These are phyloP conservation scores for Murraya koenigii DNA, from an alignment of 345 rosid species.

Conservation along the genomic window DNA sequence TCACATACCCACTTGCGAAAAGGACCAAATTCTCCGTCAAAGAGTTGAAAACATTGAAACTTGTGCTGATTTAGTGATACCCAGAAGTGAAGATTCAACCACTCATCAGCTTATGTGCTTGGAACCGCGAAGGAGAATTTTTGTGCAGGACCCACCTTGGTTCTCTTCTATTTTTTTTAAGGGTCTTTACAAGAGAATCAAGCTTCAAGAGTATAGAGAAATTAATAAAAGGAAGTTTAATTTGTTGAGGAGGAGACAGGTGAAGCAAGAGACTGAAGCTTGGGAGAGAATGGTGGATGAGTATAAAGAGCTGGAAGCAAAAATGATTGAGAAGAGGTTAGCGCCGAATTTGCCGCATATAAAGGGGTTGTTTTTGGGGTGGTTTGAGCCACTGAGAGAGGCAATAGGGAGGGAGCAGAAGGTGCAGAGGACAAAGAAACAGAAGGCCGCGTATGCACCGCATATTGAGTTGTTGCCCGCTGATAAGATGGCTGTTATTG, in stretches of 20 bases:
- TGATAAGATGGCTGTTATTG: slow-evolving; percentile 91
- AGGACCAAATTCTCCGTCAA: slow-evolving; percentile 20
- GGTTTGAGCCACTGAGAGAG: slow-evolving; percentile 85
- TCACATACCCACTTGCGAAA: slow-evolving; percentile 23
- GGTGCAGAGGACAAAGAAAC: slow-evolving; percentile 55
- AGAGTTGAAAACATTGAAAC: slow-evolving; percentile 37
- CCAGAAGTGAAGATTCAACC: slow-evolving; percentile 18
- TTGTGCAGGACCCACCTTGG: slow-evolving; percentile 83
- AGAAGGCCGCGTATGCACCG: slow-evolving; percentile 77
- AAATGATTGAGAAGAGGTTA: slow-evolving; percentile 72
- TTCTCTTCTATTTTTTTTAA: slow-evolving; percentile 62
- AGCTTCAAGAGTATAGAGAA: slow-evolving; percentile 39
- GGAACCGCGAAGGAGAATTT: slow-evolving; percentile 38
- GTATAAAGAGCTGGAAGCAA: slow-evolving; percentile 66
- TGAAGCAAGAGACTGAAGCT: slow-evolving; percentile 87
- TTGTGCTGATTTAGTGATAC: slow-evolving; percentile 17
- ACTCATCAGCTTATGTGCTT: slow-evolving; percentile 12
- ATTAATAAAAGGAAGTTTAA: slow-evolving; percentile 61
- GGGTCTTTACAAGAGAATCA: slow-evolving; percentile 47
- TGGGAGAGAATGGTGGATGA: slow-evolving; percentile 85
- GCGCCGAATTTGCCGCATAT: slow-evolving; percentile 86
- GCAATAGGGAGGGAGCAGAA: slow-evolving; percentile 76
- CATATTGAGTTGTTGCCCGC: slow-evolving; percentile 74
- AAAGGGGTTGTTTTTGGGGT: slow-evolving; percentile 77
- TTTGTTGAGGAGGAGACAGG: slow-evolving; percentile 67